Base-by-base conservation (phyloP, 1,284 basidiomycete species). In the Moniliophthora roreri region DNA sequence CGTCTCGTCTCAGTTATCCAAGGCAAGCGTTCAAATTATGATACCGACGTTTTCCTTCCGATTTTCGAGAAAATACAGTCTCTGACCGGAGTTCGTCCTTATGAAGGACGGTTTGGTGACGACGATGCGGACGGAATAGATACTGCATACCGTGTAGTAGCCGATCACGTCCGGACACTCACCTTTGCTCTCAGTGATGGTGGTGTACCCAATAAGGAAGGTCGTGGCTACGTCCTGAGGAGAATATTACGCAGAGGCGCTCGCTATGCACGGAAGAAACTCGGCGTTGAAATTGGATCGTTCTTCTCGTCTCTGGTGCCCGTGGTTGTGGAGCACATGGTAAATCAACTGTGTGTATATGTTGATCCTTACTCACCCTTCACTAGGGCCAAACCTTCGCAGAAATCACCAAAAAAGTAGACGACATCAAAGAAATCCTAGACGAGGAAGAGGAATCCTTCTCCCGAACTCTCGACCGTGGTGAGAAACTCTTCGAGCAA, bases 391-490 rank as follows among this genome's bases (percentile, higher is more conserved):
- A 80, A 52, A 84, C 89, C 58, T 99, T 98, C 82, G 97, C 96
- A 6, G 97, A 99, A 73, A 86, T 99, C 59, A 91, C 81, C 35
- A 92, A 86, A 69, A 91, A 87, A 65, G 77, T 85, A 34, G 82
- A 81, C 20, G 94, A 96, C 61, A 85, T 98, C 68, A 95, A 95
- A 69, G 93, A 97, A 68, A 95, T 99, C 57, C 80, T 99, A 11
- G 87, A 99, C 65, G 96, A 99, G 68, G 96, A 99, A 72, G 96
- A 99, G 68, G 89, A 91, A 61, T 98, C 95, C 0, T 99, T 99
- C 69, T 91, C 95, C 4, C 85, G 94, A 20, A 99, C 97, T 2
- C 82, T 99, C 38, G 95, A 97, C 72, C 88, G 97, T 41, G 97
- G 96, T 37, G 96, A 99, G 76, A 95, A 90, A 66, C 80, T 99